These are phyloP conservation scores for Cutaneotrichosporon cutaneum DNA, from an alignment of 1,284 basidiomycete genomes.

Conservation along the genomic window DNA sequence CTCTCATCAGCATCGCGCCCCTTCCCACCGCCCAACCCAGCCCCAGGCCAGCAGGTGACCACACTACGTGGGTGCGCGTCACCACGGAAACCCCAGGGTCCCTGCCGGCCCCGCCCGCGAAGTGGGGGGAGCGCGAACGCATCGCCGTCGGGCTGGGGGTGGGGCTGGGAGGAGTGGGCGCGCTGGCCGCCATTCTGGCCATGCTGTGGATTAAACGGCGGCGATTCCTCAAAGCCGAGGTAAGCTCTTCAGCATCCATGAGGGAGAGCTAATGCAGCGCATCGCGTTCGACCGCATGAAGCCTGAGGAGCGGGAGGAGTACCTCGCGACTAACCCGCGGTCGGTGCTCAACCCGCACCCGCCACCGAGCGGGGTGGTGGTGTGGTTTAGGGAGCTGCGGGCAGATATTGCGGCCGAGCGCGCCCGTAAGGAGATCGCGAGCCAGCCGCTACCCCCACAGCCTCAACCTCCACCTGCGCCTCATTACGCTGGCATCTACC, in stretches of 20 bases:
- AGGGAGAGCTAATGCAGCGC: background rate
- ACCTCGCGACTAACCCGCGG: slow-evolving; percentile 38
- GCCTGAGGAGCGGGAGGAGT: slow-evolving; percentile 36
- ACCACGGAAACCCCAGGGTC: slow-evolving; percentile 31
- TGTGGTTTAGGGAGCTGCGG: background rate
- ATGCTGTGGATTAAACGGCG: background rate
- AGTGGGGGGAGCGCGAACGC: slow-evolving; percentile 17
- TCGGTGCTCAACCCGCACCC: slow-evolving; percentile 34
- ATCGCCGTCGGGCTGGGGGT: slow-evolving; percentile 39
- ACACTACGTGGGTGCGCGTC: slow-evolving; percentile 38
- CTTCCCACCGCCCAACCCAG: slow-evolving; percentile 27
- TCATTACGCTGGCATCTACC: too few species aligned
- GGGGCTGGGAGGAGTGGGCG: slow-evolving; percentile 32
- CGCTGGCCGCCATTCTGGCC: slow-evolving; percentile 1
- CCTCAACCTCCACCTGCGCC: too few species aligned
- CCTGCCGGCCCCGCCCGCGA: slow-evolving; percentile 33
- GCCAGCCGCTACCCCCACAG: too few species aligned
- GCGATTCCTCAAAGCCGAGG: background rate
- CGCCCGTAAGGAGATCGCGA: background rate
- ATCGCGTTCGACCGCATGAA: slow-evolving; percentile 42
- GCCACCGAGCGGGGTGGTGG: background rate
- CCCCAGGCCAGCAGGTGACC: slow-evolving; percentile 5
- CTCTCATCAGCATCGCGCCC: slow-evolving; percentile 38
- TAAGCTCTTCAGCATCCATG: background rate
- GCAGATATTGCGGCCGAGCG: background rate